phyloP scores from a whole-genome alignment of 2,329 filamentous ascomycete species.

The Claviceps sp. region DNA sequence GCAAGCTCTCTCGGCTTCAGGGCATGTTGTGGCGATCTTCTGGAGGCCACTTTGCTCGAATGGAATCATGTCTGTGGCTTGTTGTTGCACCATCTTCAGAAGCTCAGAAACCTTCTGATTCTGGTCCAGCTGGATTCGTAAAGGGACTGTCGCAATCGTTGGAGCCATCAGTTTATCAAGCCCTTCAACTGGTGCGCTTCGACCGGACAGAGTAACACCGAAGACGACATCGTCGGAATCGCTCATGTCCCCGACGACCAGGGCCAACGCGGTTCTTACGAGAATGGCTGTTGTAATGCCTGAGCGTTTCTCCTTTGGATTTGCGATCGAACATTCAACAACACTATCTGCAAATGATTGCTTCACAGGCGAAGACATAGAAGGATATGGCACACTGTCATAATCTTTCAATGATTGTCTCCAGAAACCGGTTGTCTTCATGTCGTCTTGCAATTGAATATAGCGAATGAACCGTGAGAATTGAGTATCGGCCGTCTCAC shows the following conservation, averaged over 20 bases:
- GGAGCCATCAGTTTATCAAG: conserved; percentile 12
- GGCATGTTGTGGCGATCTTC: conserved; percentile 10
- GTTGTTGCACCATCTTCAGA: conserved; percentile 7
- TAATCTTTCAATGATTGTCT: no score
- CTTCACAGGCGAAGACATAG: no score
- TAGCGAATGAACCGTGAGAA: conserved; percentile 9
- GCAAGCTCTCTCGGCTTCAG: conserved; percentile 9
- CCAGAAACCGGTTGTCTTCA: no score
- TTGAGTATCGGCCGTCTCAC: no score
- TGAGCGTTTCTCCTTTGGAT: no score
- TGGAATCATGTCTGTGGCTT: conserved; percentile 8
- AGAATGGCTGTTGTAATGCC: conserved; percentile 14
- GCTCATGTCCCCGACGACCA: conserved; percentile 34
- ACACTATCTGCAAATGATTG: no score
- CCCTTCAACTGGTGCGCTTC: conserved; percentile 12
- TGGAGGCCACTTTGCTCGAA: conserved; percentile 12
- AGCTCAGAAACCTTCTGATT: conserved; percentile 3
- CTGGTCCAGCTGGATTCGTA: conserved; percentile 23
- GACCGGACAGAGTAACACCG: conserved; percentile 28
- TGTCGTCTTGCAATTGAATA: background rate
- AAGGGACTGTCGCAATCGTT: conserved; percentile 28
- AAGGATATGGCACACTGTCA: no score
- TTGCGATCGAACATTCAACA: no score
- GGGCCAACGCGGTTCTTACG: conserved; percentile 30
- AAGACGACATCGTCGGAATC: conserved; percentile 26